Conservation (phyloP, 2,329 filamentous ascomycete species). For the Cladophialophora yegresii region DNA sequence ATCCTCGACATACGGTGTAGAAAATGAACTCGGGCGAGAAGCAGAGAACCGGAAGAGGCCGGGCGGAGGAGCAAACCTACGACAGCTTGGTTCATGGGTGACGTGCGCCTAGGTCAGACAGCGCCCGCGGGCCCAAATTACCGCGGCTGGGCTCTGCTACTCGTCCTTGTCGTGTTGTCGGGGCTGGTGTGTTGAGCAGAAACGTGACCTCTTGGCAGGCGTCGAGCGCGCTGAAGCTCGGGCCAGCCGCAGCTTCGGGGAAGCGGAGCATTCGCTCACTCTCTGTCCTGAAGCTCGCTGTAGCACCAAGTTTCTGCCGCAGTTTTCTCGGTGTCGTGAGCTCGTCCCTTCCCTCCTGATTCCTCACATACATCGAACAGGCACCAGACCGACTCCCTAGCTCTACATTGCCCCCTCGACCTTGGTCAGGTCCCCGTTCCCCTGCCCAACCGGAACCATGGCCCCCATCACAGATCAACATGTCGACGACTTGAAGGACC, state of each 20-base stretch:
- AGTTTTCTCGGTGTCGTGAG: slow-evolving; percentile 1
- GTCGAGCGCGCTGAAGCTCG: neutral
- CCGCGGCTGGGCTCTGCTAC: too few relatives aligned
- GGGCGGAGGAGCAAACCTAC: neutral
- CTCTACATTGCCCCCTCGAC: slow-evolving; percentile 38
- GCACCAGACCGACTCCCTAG: slow-evolving; percentile 20
- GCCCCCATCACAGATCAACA: slow-evolving; percentile 79
- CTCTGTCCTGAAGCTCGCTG: neutral
- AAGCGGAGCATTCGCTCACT: neutral
- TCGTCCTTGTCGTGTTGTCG: too few relatives aligned
- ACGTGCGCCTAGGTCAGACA: too few relatives aligned
- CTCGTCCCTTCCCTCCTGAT: neutral
- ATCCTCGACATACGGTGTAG: too few relatives aligned
- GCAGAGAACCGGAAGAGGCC: neutral
- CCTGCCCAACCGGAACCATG: slow-evolving; percentile 60
- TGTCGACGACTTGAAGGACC: slow-evolving; percentile 79
- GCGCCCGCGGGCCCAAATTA: neutral
- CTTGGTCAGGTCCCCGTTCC: slow-evolving; percentile 38
- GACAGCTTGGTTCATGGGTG: neutral
- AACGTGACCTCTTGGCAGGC: slow-evolving; percentile 3
- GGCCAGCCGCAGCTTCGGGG: neutral
- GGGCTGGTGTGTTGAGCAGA: neutral
- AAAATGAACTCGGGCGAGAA: neutral
- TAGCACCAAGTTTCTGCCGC: slow-evolving; percentile 4
- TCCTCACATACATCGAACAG: neutral